These are phyloP conservation scores for Vicia villosa DNA, from an alignment of 306 rosid species.

Conservation along the genomic window DNA sequence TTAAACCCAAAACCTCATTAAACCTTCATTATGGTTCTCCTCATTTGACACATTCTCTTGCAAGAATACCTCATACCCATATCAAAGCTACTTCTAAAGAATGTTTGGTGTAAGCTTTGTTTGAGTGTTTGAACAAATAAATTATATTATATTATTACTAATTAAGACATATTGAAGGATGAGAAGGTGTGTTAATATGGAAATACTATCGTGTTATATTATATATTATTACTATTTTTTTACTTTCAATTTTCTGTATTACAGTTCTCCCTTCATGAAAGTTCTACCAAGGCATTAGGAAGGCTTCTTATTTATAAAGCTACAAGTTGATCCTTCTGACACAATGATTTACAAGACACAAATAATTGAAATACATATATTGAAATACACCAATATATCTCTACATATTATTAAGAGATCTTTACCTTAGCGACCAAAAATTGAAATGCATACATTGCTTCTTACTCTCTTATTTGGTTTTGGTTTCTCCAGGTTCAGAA, in stretches of 20 bases:
- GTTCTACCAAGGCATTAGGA: slow-evolving; percentile 91
- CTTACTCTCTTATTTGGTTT: slow-evolving; percentile 8
- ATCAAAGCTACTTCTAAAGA: slow-evolving; percentile 47
- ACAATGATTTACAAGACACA: slow-evolving; percentile 46
- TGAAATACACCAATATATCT: background rate
- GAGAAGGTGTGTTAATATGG: slow-evolving; percentile 68
- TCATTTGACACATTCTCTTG: slow-evolving; percentile 30
- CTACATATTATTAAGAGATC: background rate
- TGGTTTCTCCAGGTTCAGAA: slow-evolving; percentile 68
- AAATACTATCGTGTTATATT: background rate
- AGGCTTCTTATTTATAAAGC: slow-evolving; percentile 67
- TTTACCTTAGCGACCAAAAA: slow-evolving; percentile 6
- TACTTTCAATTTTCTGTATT: slow-evolving; percentile 36
- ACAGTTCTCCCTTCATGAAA: slow-evolving; percentile 93
- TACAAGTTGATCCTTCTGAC: slow-evolving; percentile 55
- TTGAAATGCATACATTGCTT: background rate
- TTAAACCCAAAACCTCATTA: slow-evolving; percentile 1
- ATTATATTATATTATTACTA: no score
- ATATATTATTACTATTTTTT: slow-evolving; percentile 28
- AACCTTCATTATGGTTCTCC: slow-evolving; percentile 39
- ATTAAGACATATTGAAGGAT: slow-evolving; percentile 64
- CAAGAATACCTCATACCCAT: slow-evolving; percentile 35
- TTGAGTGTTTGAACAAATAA: no score
- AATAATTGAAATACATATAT: no score
- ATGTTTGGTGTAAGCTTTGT: no score